These are phyloP conservation scores for Phytopythium kandeliae DNA, from an alignment of 352 stramenopile genomes.

Conservation along the genomic window DNA sequence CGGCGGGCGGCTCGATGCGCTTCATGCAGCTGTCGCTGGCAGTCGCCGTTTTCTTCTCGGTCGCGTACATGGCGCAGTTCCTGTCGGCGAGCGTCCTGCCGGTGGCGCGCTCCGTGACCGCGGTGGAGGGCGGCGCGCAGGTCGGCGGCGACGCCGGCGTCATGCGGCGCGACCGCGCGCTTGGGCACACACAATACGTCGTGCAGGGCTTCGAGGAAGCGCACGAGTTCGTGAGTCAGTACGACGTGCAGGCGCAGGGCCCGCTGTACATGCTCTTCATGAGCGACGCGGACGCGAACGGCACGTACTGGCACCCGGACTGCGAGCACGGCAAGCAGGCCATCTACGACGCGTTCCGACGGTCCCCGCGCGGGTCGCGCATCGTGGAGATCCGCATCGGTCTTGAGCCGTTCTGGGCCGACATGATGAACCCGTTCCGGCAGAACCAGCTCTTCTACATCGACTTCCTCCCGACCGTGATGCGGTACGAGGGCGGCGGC, in stretches of 20 bases:
- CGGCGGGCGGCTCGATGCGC: constrained; percentile 37
- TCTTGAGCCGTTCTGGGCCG: constrained; percentile 47
- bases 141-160: constrained; percentile 16
- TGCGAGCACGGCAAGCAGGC: constrained; percentile 55
- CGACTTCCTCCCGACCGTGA: constrained; percentile 67
- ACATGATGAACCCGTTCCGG: constrained; percentile 68
- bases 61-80: constrained; percentile 73
- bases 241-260: constrained; percentile 52
- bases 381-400: constrained; percentile 72
- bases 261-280: constrained; percentile 76
- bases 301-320: constrained; percentile 74
- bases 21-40: constrained; percentile 70
- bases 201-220: constrained; percentile 63
- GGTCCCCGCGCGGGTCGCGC: constrained; percentile 48
- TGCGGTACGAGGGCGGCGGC: constrained; percentile 70
- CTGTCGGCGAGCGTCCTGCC: constrained; percentile 30
- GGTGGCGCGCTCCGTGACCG: constrained; percentile 10
- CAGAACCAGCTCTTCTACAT: constrained; percentile 85
- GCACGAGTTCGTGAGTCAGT: constrained; percentile 75
- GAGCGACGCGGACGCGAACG: constrained; percentile 60
- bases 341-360: constrained; percentile 51
- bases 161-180: constrained; percentile 28
- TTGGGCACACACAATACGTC: constrained; percentile 52
- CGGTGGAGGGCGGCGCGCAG: constrained; percentile 12
- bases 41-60: constrained; percentile 46